These are phyloP conservation scores for Hypocrella siamensis DNA, from an alignment of 2,329 filamentous ascomycete species.

Conservation along the genomic window DNA sequence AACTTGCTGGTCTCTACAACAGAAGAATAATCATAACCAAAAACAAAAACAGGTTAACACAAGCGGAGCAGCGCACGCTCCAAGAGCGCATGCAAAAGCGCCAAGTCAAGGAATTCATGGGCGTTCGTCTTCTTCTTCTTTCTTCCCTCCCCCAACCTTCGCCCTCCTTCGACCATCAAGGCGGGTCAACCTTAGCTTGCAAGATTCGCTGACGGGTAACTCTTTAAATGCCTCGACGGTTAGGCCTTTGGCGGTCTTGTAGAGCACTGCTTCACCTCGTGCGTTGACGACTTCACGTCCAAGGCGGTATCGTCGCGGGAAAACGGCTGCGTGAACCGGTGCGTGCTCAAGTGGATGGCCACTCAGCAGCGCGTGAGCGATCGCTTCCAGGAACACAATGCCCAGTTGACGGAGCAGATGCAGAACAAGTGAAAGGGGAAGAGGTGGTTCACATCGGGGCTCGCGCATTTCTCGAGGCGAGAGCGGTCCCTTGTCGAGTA, in stretches of 20 bases:
- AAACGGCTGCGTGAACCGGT: constrained; percentile 82
- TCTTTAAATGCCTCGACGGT: neutral
- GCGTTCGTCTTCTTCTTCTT: constrained; percentile 40
- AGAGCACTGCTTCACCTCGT: constrained; percentile 88
- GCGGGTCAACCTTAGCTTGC: too few relatives aligned
- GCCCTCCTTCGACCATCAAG: too few relatives aligned
- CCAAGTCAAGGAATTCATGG: constrained; percentile 99
- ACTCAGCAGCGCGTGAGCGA: constrained; percentile 79
- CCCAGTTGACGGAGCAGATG: constrained; percentile 40
- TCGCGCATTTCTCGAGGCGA: too few relatives aligned
- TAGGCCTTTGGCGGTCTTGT: constrained; percentile 31
- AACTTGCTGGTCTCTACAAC: too few relatives aligned
- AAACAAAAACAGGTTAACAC: constrained; percentile 38
- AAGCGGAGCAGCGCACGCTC: constrained; percentile 79
- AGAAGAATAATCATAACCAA: too few relatives aligned
- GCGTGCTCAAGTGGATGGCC: constrained; percentile 93
- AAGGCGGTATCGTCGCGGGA: constrained; percentile 83
- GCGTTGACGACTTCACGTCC: constrained; percentile 96
- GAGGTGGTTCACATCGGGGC: too few relatives aligned
- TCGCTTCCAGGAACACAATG: constrained; percentile 64
- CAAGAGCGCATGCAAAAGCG: constrained; percentile 91
- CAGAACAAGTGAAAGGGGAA: constrained; percentile 21
- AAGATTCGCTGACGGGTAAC: constrained; percentile 1
- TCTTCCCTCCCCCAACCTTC: neutral
- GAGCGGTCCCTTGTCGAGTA: too few relatives aligned